These are phyloP conservation scores for Tylopilus felleus DNA, from an alignment of 768 basidiomycete genomes.

Conservation along the genomic window DNA sequence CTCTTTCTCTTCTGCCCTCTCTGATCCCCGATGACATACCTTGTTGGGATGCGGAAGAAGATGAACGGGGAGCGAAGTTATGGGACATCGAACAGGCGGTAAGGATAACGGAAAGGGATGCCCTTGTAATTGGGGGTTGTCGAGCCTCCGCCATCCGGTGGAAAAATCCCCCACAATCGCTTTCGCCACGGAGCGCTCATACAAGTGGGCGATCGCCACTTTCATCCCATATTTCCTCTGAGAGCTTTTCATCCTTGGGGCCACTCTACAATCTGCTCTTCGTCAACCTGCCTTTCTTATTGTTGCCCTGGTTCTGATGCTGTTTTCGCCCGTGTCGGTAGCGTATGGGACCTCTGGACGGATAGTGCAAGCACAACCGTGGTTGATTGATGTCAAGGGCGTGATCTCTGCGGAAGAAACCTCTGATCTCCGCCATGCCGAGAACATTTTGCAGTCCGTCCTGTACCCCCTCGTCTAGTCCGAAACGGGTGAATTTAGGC, in stretches of 20 bases:
- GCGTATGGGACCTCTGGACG: slow-evolving; percentile 20
- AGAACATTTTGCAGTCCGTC: slow-evolving; percentile 17
- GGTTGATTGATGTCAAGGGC: slow-evolving; percentile 24
- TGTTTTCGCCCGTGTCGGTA: slow-evolving; percentile 6
- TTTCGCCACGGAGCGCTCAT: slow-evolving; percentile 15
- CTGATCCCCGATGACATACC: not conserved
- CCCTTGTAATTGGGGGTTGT: slow-evolving; percentile 24
- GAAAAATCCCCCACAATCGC: slow-evolving; percentile 19
- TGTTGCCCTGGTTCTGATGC: slow-evolving; percentile 8
- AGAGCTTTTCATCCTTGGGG: not conserved
- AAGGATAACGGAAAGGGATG: slow-evolving; percentile 14
- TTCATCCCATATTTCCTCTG: slow-evolving; percentile 6
- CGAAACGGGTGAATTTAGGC: slow-evolving; percentile 10
- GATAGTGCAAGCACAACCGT: slow-evolving; percentile 16
- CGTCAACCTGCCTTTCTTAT: not conserved
- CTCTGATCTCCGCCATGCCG: slow-evolving; percentile 6
- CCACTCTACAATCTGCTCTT: not conserved
- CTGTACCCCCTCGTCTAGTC: slow-evolving; percentile 12
- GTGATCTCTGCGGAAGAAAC: slow-evolving; percentile 23
- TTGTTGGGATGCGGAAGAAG: slow-evolving; percentile 10
- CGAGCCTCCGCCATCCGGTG: slow-evolving; percentile 22
- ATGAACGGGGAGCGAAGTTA: slow-evolving; percentile 13
- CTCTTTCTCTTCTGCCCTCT: slow-evolving; percentile 15
- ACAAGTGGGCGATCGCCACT: not conserved
- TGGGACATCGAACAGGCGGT: slow-evolving; percentile 24